Evolutionary conservation across 257 asterid species (phyloP), one percentile per base, ranked within the genome.

Genomic region (Oldenlandia corymbosa): DNA sequence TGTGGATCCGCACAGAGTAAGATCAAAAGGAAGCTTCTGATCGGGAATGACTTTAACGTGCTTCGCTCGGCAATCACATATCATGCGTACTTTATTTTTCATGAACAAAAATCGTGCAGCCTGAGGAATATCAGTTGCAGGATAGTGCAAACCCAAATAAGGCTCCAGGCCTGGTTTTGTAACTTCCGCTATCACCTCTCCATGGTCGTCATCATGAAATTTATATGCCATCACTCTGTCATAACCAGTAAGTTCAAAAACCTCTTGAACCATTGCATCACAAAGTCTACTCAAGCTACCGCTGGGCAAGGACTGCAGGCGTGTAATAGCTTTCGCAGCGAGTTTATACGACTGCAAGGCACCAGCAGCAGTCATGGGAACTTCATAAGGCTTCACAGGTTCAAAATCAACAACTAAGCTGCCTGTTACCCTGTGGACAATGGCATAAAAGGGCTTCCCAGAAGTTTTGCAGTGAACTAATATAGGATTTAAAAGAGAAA

Each of bases 351-450:
- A 92, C 48, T 92, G 97, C 65, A 92, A 64, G 12, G 99, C 99
- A 34, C 99, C 99, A 11, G 99, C 99, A 37, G 99, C 97, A 54
- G 99, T 89, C 95, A 87, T 83, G 36, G 99, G 96, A 43, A 84
- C 97, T 78, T 92, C 99, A 45, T 83, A 84, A 61, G 96, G 97
- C 79, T 86, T 92, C 68, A 92, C 99, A 14, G 97, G 99, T 92
- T 92, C 99, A 54, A 92, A 92, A 75, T 92, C 99, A 16, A 92
- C 72, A 24, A 92, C 79, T 50, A 92, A 77, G 73, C 93, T 79
- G 39, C 96, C 95, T 0, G 99, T 92, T 53, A 92, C 97, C 71
- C 97, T 73, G 48, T 92, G 99, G 55, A 92, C 74, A 68, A 92
- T 92, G 23, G 99, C 99, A 58, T 92, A 92, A 58, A 83, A 89